These are phyloP conservation scores for Przewalskia tangutica DNA, from an alignment of 257 asterid species.

Conservation along the genomic window DNA sequence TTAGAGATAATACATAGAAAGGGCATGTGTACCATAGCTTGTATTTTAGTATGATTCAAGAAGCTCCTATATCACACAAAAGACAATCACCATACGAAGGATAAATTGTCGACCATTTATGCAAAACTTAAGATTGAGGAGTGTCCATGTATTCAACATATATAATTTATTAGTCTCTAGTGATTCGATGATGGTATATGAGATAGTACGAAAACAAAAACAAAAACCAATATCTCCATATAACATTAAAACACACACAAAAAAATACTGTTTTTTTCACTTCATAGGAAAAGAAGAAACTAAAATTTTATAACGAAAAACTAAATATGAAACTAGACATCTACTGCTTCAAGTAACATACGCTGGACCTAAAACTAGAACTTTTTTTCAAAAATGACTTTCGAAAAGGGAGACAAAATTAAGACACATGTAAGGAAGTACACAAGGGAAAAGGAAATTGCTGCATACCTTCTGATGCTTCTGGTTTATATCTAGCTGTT, in stretches of 20 bases:
- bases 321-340: background rate
- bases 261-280: background rate
- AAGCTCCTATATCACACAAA: background rate
- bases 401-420: background rate
- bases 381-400: background rate
- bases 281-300: background rate
- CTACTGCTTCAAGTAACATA: background rate
- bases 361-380: background rate
- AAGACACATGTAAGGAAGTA: constrained; percentile 2
- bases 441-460: background rate
- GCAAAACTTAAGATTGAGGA: background rate
- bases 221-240: background rate
- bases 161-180: background rate
- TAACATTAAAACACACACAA: background rate
- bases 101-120: background rate
- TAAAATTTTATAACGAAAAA: background rate
- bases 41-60: background rate
- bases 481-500: constrained; percentile 84
- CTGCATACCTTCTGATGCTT: constrained; percentile 60
- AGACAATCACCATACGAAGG: background rate
- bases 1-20: background rate
- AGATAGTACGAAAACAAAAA: background rate
- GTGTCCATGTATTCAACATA: background rate
- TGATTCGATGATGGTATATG: background rate
- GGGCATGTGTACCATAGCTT: background rate